Base-by-base conservation (phyloP, 2,329 filamentous ascomycete species). In the Capronia epimyces region DNA sequence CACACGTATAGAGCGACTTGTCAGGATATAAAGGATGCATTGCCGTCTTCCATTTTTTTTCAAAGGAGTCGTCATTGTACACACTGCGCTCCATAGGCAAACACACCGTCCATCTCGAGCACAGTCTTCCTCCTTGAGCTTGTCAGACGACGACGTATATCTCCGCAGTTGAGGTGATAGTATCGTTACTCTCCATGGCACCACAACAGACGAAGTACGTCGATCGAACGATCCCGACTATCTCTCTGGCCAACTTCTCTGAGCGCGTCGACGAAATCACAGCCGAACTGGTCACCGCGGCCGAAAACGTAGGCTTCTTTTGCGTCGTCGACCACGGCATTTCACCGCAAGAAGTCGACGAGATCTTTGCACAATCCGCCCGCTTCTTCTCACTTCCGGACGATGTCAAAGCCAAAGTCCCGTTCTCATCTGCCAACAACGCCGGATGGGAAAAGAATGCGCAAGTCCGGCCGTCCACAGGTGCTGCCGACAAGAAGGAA, bases 301-400 rank as follows among this genome's bases (percentile, higher is more conserved):
- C 80, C 1, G 78, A 82, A 57, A 76, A 76, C 6, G 74, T 75
- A 46, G 79, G 80, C n/a, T 82, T 82, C 69, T 83, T 83, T 66
- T 75, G 73, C 27, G 58, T 83, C 1, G 64, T 74, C 13, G 70
- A 81, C 60, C 80, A 82, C 55, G 76, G 73, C n/a, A 76, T 82
- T 55, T 65, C 72, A 1, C 57, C 63, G 18, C 55, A 66, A 2
- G 71, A 76, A 21, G 73, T 83, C 18, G 71, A 79, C n/a, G 60
- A 61, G 21, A 77, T 79, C 55, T 81, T 81, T 59, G 61, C 62
- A 0, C 67, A 69, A 10, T 76, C 78, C 0, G 71, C 75, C 53
- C 63, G 65, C 20, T 82, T 82, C 69, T 82, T 82, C 65, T 59
- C 67, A 13, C 72, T 80, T 6, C 69, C 75, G 0, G 74, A 78